Percentiles rank a stretch among this genome's conserved stretches.
Evolutionary conservation across 2,329 filamentous ascomycete species (phyloP).

Genomic region (Geosmithia putterillii): DNA sequence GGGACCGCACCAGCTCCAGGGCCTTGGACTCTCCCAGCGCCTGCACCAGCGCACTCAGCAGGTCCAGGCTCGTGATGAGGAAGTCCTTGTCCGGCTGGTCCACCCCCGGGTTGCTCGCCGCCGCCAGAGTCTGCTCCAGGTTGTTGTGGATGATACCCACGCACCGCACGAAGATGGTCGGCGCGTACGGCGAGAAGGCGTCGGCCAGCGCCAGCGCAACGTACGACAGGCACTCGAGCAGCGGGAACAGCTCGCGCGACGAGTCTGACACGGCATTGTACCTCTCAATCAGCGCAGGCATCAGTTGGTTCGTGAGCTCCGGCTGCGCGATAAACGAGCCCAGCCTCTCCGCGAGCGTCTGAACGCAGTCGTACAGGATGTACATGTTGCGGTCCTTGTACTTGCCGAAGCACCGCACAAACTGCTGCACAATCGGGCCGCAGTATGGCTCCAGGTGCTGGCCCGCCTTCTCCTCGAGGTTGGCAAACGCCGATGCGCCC

Average conservation of each 20-base stretch:
- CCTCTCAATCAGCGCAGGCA: constrained; percentile 82
- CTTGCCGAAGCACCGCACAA: constrained; percentile 79
- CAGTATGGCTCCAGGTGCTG: constrained; percentile 74
- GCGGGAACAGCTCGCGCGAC: constrained; percentile 83
- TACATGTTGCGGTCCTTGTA: constrained; percentile 99
- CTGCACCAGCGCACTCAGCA: constrained; percentile 87
- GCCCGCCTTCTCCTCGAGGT: constrained; percentile 86
- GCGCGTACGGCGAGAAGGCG: constrained; percentile 73
- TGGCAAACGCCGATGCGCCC: constrained; percentile 89
- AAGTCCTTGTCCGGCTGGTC: constrained; percentile 94
- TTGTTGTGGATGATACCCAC: constrained; percentile 87
- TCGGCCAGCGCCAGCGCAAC: constrained; percentile 77
- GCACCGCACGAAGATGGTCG: constrained; percentile 77
- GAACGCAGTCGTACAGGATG: constrained; percentile 95
- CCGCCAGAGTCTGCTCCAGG: constrained; percentile 65
- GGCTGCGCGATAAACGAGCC: constrained; percentile 70
- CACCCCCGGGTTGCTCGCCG: constrained; percentile 52
- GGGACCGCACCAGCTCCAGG: constrained; percentile 60
- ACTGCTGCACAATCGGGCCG: constrained; percentile 81
- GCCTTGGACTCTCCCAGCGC: constrained; percentile 66
- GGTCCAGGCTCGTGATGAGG: constrained; percentile 84
- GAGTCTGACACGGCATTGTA: constrained; percentile 83
- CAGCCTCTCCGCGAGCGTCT: constrained; percentile 88
- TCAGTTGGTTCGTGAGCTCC: constrained; percentile 71
- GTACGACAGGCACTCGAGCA: constrained; percentile 94